phyloP scores from a whole-genome alignment of 208 protist genomes.

The Trichomonas vaginalis region DNA sequence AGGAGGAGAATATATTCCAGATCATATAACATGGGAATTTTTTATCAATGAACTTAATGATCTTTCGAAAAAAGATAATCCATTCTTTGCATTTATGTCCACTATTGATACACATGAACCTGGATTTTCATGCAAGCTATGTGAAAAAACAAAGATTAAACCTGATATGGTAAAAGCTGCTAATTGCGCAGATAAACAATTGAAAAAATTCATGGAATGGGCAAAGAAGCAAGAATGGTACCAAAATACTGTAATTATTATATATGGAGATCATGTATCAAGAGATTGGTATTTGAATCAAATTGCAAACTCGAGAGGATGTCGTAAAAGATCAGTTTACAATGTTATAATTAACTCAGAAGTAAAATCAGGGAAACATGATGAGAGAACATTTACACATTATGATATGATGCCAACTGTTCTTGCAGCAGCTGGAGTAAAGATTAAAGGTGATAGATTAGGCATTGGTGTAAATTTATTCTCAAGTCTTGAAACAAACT shows the following conservation, averaged over 20 bases:
- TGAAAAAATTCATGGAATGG: not conserved
- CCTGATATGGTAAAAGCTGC: not conserved
- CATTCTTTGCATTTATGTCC: not conserved
- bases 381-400: not conserved
- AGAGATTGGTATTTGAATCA: not conserved
- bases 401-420: not conserved
- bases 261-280: not conserved
- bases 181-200: not conserved
- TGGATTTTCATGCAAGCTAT: not conserved
- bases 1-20: no score
- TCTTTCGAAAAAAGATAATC: not conserved
- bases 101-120: not conserved
- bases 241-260: not conserved
- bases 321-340: not conserved
- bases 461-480: not conserved
- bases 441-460: not conserved
- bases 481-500: not conserved
- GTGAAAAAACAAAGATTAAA: not conserved
- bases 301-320: no score
- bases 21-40: no score
- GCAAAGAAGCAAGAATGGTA: not conserved
- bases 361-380: not conserved
- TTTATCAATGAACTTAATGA: no score
- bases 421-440: not conserved
- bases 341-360: not conserved